Percentiles rank a stretch among this genome's conserved stretches.
Conservation (phyloP, 148 eudicot genomes). For the Cornus kousa region DNA sequence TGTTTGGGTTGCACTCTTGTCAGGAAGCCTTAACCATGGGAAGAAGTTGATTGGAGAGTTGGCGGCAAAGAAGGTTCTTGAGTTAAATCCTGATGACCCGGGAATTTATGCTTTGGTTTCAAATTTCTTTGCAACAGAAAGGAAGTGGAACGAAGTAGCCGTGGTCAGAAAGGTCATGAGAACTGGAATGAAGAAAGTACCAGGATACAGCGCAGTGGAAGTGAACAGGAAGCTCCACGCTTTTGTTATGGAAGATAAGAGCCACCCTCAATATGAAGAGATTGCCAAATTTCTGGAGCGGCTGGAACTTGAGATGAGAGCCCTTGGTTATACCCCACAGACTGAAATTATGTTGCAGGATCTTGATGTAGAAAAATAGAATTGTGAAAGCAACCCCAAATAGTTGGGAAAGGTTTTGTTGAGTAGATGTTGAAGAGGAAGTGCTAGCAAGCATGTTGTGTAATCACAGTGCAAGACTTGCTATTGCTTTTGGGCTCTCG, state of each 20-base stretch:
- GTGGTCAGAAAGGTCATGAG: slow-evolving; percentile 52
- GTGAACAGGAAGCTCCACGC: slow-evolving; percentile 58
- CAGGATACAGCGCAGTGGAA: slow-evolving; percentile 67
- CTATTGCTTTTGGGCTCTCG: slow-evolving; percentile 38
- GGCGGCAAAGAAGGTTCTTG: slow-evolving; percentile 56
- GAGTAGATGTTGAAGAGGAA: slow-evolving; percentile 27
- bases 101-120: slow-evolving; percentile 58
- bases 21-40: slow-evolving; percentile 60
- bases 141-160: slow-evolving; percentile 63
- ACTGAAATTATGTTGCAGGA: slow-evolving; percentile 47
- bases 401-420: too few species aligned
- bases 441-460: slow-evolving; percentile 42
- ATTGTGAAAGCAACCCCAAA: too few species aligned
- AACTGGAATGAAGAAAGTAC: slow-evolving; percentile 53
- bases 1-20: slow-evolving; percentile 64
- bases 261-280: slow-evolving; percentile 44
- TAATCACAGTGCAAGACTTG: slow-evolving; percentile 46
- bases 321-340: slow-evolving; percentile 40
- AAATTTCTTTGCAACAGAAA: slow-evolving; percentile 61
- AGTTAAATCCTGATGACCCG: slow-evolving; percentile 53
- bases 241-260: slow-evolving; percentile 67
- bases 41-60: slow-evolving; percentile 51
- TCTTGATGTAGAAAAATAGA: slow-evolving; percentile 9
- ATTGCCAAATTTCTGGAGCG: slow-evolving; percentile 35
- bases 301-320: slow-evolving; percentile 53